phyloP scores from a whole-genome alignment of 2,329 filamentous ascomycete species.

The Fusarium sulawesiense region DNA sequence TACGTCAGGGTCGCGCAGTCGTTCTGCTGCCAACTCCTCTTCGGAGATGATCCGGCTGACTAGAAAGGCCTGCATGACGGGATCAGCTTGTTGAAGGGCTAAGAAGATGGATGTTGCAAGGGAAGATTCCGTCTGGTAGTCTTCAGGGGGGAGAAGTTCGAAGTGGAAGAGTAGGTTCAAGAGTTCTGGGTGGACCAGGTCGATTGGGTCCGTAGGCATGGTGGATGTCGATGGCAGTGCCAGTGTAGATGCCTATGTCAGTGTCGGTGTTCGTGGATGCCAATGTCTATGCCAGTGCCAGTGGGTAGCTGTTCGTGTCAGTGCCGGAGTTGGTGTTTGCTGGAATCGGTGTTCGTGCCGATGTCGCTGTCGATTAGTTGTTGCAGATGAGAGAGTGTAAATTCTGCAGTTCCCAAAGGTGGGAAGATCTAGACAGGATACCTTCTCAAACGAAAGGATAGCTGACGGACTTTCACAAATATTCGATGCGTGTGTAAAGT shows the following conservation, averaged over 20 bases:
- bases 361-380: background rate
- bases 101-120: constrained; percentile 31
- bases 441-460: background rate
- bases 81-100: constrained; percentile 39
- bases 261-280: no score
- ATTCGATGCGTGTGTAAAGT: no score
- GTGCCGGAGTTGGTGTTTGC: background rate
- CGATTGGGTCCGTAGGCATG: constrained; percentile 8
- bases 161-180: constrained; percentile 27
- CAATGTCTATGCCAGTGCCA: background rate
- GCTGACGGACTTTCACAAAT: background rate
- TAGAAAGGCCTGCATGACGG: constrained; percentile 30
- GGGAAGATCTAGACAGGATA: background rate
- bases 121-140: constrained; percentile 10
- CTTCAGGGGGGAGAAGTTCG: constrained; percentile 6
- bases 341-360: background rate
- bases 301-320: background rate
- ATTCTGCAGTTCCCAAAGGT: background rate
- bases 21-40: constrained; percentile 33
- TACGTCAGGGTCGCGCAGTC: constrained; percentile 29
- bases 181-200: constrained; percentile 40
- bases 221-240: background rate
- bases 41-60: constrained; percentile 40
- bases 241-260: no score
- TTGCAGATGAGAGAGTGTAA: background rate